phyloP scores from a whole-genome alignment of 108 stramenopile species.

The Nitzschia sp. region DNA sequence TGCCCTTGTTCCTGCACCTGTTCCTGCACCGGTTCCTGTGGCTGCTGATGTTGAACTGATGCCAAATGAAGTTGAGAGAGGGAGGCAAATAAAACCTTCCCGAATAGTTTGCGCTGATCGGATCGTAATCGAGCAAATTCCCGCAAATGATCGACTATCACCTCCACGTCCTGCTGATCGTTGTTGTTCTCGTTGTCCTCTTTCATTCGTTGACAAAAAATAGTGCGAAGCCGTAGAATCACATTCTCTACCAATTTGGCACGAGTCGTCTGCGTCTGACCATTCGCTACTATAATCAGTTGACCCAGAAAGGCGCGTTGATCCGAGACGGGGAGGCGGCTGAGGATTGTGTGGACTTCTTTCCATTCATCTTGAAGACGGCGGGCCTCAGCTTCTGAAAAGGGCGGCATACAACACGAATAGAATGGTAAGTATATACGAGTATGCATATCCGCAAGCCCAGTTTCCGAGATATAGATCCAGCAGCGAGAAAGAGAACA shows the following conservation, averaged over 20 bases:
- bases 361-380: background rate
- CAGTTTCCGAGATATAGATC: background rate
- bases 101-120: conserved; percentile 7
- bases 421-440: background rate
- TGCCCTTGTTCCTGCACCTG: too few species aligned
- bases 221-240: background rate
- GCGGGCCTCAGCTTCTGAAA: background rate
- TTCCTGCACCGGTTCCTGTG: too few species aligned
- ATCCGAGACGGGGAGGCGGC: background rate
- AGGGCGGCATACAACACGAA: background rate
- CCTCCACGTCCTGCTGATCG: background rate
- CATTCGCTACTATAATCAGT: conserved; percentile 10
- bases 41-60: too few species aligned
- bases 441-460: too few species aligned
- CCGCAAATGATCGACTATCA: conserved; percentile 10
- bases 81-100: background rate
- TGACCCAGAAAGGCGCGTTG: conserved; percentile 9
- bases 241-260: conserved; percentile 7
- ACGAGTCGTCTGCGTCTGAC: conserved; percentile 5
- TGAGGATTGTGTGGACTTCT: conserved; percentile 1
- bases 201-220: background rate
- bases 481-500: background rate
- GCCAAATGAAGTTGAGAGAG: background rate
- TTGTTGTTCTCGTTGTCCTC: background rate
- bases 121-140: background rate